Evolutionary conservation across 2,329 filamentous ascomycete genomes (phyloP).

Genomic region (Cordyceps militaris): DNA sequence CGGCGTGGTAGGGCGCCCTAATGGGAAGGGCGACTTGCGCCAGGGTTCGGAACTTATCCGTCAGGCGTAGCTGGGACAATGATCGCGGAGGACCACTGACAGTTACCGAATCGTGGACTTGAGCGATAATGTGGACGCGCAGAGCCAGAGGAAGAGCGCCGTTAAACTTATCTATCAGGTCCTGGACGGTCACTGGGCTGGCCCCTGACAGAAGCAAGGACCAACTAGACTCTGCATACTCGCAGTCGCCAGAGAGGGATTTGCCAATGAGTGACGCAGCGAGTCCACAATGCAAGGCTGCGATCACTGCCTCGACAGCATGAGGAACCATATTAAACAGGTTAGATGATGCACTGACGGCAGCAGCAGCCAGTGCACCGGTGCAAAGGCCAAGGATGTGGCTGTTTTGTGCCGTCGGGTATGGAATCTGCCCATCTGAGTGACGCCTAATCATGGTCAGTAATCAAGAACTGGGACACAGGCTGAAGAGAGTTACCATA

Average conservation of each 20-base stretch:
- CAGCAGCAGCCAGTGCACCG: not conserved
- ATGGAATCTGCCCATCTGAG: not conserved
- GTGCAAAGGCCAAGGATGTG: not conserved
- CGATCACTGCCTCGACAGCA: not conserved
- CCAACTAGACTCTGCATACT: not conserved
- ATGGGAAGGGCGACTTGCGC: not conserved
- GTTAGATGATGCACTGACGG: not conserved
- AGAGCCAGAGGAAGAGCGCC: not conserved
- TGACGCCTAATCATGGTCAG: not conserved
- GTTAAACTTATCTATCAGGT: not conserved
- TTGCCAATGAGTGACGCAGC: not conserved
- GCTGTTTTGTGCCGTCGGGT: not conserved
- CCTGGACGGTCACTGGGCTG: not conserved
- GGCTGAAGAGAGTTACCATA: not conserved
- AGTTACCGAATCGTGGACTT: not conserved
- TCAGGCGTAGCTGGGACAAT: not conserved
- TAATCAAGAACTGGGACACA: not conserved
- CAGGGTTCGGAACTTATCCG: not conserved
- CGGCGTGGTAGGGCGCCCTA: not conserved
- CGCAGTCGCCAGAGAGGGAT: not conserved
- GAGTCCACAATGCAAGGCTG: not conserved
- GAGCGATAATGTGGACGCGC: not conserved
- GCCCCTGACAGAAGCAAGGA: not conserved
- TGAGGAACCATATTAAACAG: not conserved
- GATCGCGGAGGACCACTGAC: not conserved